Conservation (phyloP, 2,329 filamentous ascomycete genomes). For the Chaetomiaceae sp. region DNA sequence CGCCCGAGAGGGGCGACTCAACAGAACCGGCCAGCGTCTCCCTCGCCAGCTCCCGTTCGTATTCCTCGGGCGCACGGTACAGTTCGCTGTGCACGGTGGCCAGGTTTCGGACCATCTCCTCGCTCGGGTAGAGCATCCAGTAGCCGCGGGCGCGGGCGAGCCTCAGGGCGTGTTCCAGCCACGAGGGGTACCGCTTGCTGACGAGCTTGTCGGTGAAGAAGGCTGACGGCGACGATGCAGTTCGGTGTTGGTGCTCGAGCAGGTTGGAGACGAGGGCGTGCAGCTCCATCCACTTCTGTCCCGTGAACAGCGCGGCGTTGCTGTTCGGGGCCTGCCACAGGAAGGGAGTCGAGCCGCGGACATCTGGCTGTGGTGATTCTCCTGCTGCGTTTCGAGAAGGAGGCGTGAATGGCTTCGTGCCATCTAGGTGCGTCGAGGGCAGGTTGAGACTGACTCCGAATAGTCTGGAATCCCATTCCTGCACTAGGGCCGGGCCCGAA, state of each 20-base stretch:
- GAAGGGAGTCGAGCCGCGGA: conserved; percentile 50
- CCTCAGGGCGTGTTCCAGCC: conserved; percentile 72
- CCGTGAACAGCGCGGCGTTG: conserved; percentile 75
- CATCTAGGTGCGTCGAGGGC: conserved; percentile 59
- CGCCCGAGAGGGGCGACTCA: conserved; percentile 35
- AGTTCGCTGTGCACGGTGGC: conserved; percentile 75
- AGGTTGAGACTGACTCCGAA: conserved; percentile 76
- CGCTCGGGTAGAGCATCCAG: conserved; percentile 70
- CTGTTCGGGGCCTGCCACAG: conserved; percentile 81
- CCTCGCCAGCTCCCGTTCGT: conserved; percentile 30
- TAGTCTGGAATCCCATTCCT: conserved; percentile 48
- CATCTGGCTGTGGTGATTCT: neutral
- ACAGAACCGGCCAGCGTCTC: conserved; percentile 21
- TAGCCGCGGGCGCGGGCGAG: conserved; percentile 73
- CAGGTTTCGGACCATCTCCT: conserved; percentile 47
- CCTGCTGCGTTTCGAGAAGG: conserved; percentile 27
- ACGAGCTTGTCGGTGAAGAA: conserved; percentile 51
- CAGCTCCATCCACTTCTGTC: conserved; percentile 79
- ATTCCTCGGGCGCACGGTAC: conserved; percentile 66
- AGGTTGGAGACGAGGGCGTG: conserved; percentile 70
- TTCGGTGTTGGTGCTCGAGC: conserved; percentile 40
- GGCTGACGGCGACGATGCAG: conserved; percentile 29
- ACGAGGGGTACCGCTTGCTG: conserved; percentile 64
- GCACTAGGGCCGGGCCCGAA: conserved; percentile 43
- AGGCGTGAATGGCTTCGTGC: conserved; percentile 46